Evolutionary conservation across 768 basidiomycete genomes (phyloP).

Genomic region (Calocera viscosa): DNA sequence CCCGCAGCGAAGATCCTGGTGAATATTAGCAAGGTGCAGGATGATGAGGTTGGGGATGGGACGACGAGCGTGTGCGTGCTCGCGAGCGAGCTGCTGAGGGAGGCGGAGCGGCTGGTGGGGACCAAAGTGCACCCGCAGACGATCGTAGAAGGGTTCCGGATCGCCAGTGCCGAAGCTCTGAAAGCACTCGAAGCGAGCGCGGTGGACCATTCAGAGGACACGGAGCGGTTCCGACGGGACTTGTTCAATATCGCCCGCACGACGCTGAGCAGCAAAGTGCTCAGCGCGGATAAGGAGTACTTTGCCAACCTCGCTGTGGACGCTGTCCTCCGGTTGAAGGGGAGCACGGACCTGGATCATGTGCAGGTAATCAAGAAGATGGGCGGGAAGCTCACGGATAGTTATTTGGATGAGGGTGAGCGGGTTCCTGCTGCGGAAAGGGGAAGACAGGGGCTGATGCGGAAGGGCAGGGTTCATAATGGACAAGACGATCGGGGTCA

Average conservation of each 20-base stretch:
- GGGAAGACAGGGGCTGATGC: conserved; percentile 2
- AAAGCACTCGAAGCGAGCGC: conserved; percentile 73
- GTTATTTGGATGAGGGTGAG: conserved; percentile 90
- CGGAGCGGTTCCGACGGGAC: conserved; percentile 67
- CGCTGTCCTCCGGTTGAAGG: conserved; percentile 89
- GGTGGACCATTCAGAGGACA: conserved; percentile 69
- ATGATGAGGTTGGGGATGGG: conserved; percentile 97
- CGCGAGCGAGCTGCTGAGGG: conserved; percentile 78
- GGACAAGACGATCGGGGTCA: conserved; percentile 87
- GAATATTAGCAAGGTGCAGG: conserved; percentile 99
- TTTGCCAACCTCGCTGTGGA: conserved; percentile 97
- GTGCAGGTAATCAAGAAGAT: conserved; percentile 99
- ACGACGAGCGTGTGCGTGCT: conserved; percentile 86
- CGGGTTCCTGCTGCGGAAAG: background rate
- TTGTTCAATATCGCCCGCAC: conserved; percentile 94
- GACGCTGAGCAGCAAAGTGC: conserved; percentile 88
- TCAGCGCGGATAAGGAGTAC: conserved; percentile 93
- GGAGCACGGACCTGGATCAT: conserved; percentile 91
- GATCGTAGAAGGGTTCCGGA: conserved; percentile 90
- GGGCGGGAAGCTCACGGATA: conserved; percentile 96
- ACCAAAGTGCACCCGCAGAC: conserved; percentile 96
- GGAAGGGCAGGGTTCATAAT: conserved; percentile 73
- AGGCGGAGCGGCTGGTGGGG: conserved; percentile 87
- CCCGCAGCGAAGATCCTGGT: conserved; percentile 98
- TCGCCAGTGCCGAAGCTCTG: conserved; percentile 76